A percentile compares a stretch with the other conserved stretches of the same genome.
Evolutionary conservation across 1,284 basidiomycete species (phyloP).

Genomic region (Marasmius sp.): DNA sequence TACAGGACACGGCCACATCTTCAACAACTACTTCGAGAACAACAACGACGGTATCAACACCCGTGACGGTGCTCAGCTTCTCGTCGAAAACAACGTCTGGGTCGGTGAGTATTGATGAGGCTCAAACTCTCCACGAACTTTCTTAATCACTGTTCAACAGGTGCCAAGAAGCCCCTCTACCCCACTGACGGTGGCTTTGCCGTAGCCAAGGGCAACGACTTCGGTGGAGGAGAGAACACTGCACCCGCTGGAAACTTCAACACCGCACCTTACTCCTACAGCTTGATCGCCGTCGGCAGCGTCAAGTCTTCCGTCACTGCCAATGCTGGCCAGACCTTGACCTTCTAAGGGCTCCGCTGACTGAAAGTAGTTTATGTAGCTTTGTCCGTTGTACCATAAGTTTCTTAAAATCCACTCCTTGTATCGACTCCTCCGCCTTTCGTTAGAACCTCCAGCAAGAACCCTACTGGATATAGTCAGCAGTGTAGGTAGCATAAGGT

Average conservation of each 20-base stretch:
- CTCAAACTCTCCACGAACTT: background rate
- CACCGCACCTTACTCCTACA: conserved; percentile 36
- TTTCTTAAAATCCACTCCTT: too few species aligned
- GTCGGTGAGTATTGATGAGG: conserved; percentile 22
- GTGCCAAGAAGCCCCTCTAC: conserved; percentile 39
- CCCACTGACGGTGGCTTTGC: conserved; percentile 42
- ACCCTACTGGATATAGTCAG: too few species aligned
- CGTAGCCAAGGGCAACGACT: conserved; percentile 35
- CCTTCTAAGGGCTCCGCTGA: conserved; percentile 26
- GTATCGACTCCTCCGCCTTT: too few species aligned
- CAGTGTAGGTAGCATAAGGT: too few species aligned
- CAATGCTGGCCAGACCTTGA: conserved; percentile 37
- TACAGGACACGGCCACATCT: conserved; percentile 41
- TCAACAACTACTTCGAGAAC: conserved; percentile 39
- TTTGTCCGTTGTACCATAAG: background rate
- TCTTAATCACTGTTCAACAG: conserved; percentile 11
- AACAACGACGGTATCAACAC: conserved; percentile 51
- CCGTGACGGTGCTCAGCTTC: conserved; percentile 45
- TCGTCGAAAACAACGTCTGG: conserved; percentile 49
- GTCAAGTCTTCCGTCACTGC: conserved; percentile 31
- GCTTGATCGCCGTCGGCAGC: conserved; percentile 25
- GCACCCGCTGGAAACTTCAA: conserved; percentile 37
- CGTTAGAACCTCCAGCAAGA: too few species aligned
- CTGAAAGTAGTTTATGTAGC: background rate
- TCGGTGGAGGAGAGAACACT: conserved; percentile 31